A percentile compares a stretch with the other conserved stretches of the same genome.
phyloP scores from a whole-genome alignment of 2,329 filamentous ascomycete species.

The Colletotrichum cuscutae region DNA sequence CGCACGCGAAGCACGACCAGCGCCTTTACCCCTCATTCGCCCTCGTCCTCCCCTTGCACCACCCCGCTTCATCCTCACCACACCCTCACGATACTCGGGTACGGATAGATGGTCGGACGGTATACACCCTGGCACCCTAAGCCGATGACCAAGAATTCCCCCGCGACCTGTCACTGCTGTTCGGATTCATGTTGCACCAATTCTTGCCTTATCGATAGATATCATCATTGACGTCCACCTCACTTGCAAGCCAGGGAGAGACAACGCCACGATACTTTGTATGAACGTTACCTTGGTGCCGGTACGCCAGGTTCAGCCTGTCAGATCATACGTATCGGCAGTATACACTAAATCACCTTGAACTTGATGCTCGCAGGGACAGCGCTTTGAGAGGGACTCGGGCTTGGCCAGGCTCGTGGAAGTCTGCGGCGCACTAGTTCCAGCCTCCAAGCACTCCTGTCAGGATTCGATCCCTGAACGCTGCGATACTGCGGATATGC shows the following conservation, averaged over 20 bases:
- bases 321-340: neutral
- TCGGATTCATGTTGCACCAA: slow-evolving; percentile 12
- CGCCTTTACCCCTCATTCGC: slow-evolving; percentile 18
- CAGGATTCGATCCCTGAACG: slow-evolving; percentile 18
- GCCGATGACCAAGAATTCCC: slow-evolving; percentile 15
- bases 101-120: slow-evolving; percentile 4
- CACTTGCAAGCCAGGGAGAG: neutral
- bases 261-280: neutral
- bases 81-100: slow-evolving; percentile 20
- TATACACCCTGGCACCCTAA: neutral
- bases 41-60: slow-evolving; percentile 13
- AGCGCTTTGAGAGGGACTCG: slow-evolving; percentile 1
- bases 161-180: slow-evolving; percentile 2
- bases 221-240: neutral
- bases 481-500: slow-evolving; percentile 7
- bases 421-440: slow-evolving; percentile 2
- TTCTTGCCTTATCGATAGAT: slow-evolving; percentile 21
- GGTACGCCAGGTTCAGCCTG: slow-evolving; percentile 13
- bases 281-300: slow-evolving; percentile 3
- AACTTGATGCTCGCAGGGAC: slow-evolving; percentile 28
- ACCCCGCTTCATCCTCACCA: slow-evolving; percentile 26
- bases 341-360: neutral
- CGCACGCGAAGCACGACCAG: neutral
- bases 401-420: slow-evolving; percentile 1
- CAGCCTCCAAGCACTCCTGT: neutral